Evolutionary conservation across 2,329 filamentous ascomycete genomes (phyloP), one percentile per base, ranked within the genome.

Genomic region (Colletotrichum limetticola): DNA sequence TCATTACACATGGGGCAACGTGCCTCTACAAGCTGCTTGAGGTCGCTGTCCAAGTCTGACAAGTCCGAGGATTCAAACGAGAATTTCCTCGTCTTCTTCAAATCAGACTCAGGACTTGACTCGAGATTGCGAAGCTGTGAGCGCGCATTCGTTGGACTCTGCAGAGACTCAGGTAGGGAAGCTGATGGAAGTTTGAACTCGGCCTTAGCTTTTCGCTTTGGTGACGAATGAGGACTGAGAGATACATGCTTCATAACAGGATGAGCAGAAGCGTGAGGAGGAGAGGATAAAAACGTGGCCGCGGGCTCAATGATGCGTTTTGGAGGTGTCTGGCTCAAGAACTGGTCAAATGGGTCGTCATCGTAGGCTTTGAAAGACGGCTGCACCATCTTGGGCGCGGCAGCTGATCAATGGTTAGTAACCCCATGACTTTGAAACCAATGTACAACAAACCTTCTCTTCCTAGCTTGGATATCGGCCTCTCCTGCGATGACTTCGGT

Each of bases 1-100:
- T 88, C 84, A 16, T 89, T 86, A 79, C 94, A 96, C 83, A 94
- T 89, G 1, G 93, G 91, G 78, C 94, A 96, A 3, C 26, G 60
- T 37, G 71, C 26, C 30, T 72, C 35, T 3, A 24, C 26, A 84
- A 11, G 66, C 59, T 16, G 63, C 67, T 5, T 72, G 26, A n/a
- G 32, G 2, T 46, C 65, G 12, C 63, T 59, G 24, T 68, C 64
- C 14, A 61, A 69, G 19, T 35, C 58, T n/a, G 26, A 59, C 9
- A 75, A 12, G 11, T 75, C 74, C 12, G 73, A 72, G 56, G 49
- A 37, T 55, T 32, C 46, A 37, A 53, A n/a, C 66, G 66, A 5
- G 66, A 56, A 46, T 74, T 52, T 19, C 66, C 60, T 58, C 37
- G 14, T 24, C 32, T 46, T 30, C 26, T 71, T 63, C 37, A 6